Conservation (phyloP, 2,329 filamentous ascomycete species). For the Chrysosporium queenslandicum region DNA sequence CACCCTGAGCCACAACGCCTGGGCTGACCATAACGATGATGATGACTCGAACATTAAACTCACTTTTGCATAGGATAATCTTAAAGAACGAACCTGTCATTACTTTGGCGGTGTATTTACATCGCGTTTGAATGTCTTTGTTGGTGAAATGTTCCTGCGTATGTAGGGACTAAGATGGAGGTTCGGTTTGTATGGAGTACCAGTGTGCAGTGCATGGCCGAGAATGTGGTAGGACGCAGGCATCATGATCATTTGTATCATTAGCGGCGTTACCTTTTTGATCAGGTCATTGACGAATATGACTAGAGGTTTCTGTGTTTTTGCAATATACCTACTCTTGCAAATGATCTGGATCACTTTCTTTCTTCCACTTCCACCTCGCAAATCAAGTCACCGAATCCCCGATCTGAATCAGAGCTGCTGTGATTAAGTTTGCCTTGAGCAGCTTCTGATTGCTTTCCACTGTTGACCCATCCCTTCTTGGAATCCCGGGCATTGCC, state of each 20-base stretch:
- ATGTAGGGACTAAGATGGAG: too few relatives aligned
- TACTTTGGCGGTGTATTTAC: too few relatives aligned
- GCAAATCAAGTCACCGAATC: too few relatives aligned
- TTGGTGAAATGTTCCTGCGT: not conserved
- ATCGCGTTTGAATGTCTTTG: conserved; percentile 4
- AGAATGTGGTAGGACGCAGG: not conserved
- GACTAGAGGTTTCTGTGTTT: not conserved
- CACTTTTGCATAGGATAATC: conserved; percentile 57
- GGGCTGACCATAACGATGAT: conserved; percentile 58
- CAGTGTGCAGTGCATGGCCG: not conserved
- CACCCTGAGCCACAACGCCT: conserved; percentile 45
- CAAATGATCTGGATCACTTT: not conserved
- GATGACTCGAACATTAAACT: conserved; percentile 69
- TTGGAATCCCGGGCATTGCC: too few relatives aligned
- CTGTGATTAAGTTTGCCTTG: too few relatives aligned
- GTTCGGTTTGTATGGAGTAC: not conserved
- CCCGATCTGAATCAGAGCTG: too few relatives aligned
- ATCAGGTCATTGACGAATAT: not conserved
- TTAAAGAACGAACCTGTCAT: not conserved
- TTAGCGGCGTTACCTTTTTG: not conserved
- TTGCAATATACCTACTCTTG: not conserved
- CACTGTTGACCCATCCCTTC: too few relatives aligned
- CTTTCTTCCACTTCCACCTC: too few relatives aligned
- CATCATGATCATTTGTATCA: not conserved
- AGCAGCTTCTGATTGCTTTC: too few relatives aligned